Evolutionary conservation across 495 filamentous ascomycete species (phyloP).

Genomic region (Podospora bellae-mahoneyi): DNA sequence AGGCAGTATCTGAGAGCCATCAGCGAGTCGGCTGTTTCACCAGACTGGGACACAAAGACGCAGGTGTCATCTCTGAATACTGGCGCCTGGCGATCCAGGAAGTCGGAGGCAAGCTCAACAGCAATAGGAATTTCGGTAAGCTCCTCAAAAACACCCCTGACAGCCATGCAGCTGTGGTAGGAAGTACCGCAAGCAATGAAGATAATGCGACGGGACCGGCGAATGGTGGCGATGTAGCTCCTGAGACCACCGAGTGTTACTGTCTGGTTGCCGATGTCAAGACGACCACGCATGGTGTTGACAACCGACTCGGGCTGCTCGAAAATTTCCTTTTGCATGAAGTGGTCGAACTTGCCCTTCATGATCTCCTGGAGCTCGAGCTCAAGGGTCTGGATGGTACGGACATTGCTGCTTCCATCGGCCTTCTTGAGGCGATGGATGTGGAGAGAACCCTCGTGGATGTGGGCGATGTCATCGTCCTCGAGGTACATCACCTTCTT

Average conservation of each 20-base stretch:
- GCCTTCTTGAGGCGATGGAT: constrained; percentile 96
- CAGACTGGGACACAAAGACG: constrained; percentile 97
- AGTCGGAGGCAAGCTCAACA: constrained; percentile 95
- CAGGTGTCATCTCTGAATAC: constrained; percentile 99
- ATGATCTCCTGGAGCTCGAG: constrained; percentile 99
- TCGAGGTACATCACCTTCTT: constrained; percentile 99
- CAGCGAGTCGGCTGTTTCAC: constrained; percentile 97
- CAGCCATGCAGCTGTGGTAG: constrained; percentile 99
- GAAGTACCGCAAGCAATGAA: constrained; percentile 98
- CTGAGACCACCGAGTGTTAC: constrained; percentile 94
- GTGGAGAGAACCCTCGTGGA: constrained; percentile 97
- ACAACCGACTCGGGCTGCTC: constrained; percentile 98
- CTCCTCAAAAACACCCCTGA: constrained; percentile 96
- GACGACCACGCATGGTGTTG: constrained; percentile 98
- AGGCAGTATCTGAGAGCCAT: constrained; percentile 96
- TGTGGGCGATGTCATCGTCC: constrained; percentile 98
- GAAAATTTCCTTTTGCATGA: constrained; percentile 99
- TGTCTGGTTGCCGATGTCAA: constrained; percentile 86
- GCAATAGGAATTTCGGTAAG: constrained; percentile 96
- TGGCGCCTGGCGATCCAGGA: constrained; percentile 94
- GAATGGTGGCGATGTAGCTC: constrained; percentile 93
- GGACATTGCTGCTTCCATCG: constrained; percentile 93
- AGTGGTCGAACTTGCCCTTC: constrained; percentile 99
- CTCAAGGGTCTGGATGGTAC: constrained; percentile 96
- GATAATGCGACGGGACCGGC: constrained; percentile 91